phyloP scores from a whole-genome alignment of 768 basidiomycete species.

The Russula foetens region DNA sequence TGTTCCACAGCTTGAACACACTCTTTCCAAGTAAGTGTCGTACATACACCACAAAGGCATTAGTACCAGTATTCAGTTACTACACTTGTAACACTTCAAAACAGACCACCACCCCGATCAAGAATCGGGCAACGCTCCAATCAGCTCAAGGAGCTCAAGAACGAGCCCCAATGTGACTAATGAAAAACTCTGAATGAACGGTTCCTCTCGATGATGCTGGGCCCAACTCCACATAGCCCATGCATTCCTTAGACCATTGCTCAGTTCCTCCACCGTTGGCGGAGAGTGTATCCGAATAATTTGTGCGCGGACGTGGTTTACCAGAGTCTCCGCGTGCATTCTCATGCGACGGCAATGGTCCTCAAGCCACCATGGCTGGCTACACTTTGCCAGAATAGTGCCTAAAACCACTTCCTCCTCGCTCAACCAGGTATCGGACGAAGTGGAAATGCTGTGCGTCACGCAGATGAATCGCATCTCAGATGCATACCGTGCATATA shows the following conservation, averaged over 20 bases:
- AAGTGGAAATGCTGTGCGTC: not conserved
- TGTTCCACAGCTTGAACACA: no score
- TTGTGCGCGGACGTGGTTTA: conserved; percentile 37
- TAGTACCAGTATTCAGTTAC: no score
- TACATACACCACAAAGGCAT: no score
- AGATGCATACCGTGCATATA: conserved; percentile 24
- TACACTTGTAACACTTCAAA: no score
- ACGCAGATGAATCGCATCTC: not conserved
- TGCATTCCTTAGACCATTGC: conserved; percentile 37
- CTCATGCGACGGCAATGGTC: conserved; percentile 38
- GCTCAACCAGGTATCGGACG: not conserved
- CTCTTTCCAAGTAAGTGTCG: no score
- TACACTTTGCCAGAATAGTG: not conserved
- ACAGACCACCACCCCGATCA: not conserved
- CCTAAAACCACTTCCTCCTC: not conserved
- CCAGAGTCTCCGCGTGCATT: conserved; percentile 44
- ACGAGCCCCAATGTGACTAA: not conserved
- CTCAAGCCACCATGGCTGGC: not conserved
- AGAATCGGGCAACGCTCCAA: not conserved
- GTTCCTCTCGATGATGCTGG: not conserved
- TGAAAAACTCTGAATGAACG: not conserved
- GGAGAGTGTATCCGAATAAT: conserved; percentile 14
- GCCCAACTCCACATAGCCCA: conserved; percentile 62
- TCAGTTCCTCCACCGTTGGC: conserved; percentile 16
- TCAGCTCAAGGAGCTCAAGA: not conserved